Base-by-base conservation (phyloP, 1,284 basidiomycete genomes). In the Macrocybe sp. region DNA sequence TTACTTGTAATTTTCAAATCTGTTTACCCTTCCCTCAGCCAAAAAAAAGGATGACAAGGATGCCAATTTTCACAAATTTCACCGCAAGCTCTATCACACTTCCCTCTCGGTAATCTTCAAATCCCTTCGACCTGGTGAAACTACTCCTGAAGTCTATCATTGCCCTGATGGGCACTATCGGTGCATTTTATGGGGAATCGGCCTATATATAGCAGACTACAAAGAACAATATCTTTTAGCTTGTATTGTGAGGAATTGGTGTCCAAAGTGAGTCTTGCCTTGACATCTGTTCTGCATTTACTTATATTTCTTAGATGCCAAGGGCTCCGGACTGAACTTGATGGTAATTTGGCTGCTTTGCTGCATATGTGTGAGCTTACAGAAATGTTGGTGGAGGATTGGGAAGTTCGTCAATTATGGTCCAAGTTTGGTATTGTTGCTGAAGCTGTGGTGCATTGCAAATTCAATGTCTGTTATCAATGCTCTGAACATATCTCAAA, bases 121-220 rank as follows among this genome's bases (percentile, higher is more conserved):
- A 1, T 35, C 55, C 1, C 38, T 64, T 3, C 33, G 49, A 29
- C 47, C 52, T n/a, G 49, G 52, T 11, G 61, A 61, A 57, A 58
- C 49, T 1, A 55, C 41, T 9, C 59, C 59, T 2, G 49, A 49
- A 7, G 51, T 62, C 5, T 45, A 43, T 2, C 34, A 39, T 10
- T 64, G 57, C 38, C 50, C 52, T 2, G 61, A 64, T 51, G 55
- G 59, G 1, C 53, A 64, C 36, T 61, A 52, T 43, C 53, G 55
- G 6, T 49, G 52, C 3, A 53, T 43, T 2, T 55, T 62, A 2
- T 62, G 52, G 49, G 53, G 50, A 1, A 37, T 61, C 12, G 59
- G 59, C 4, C 58, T 58, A 11, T 59, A 55, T 36, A 62, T 62
- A 40, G 61, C 59, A 5, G 59, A 64, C 44, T 63, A 64, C 47